phyloP scores from a whole-genome alignment of 2,329 filamentous ascomycete species.

The Aspergillus tubingensis region DNA sequence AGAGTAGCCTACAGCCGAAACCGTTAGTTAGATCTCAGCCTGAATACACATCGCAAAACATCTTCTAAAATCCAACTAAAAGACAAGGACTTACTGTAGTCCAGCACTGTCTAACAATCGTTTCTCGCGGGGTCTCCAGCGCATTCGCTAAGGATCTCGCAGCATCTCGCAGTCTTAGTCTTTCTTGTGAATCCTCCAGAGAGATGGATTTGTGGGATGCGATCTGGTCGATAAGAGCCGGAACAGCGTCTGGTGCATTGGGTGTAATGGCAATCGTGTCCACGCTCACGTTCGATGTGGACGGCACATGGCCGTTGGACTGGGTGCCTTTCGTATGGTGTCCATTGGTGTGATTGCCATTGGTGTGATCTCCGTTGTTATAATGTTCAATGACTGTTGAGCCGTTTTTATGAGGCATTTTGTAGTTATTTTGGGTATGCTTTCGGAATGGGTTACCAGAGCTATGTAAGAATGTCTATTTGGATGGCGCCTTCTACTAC shows the following conservation, averaged over 20 bases:
- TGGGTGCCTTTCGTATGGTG: neutral
- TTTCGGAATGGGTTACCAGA: too few relatives aligned
- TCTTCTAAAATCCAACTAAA: neutral
- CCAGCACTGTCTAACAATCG: slow-evolving; percentile 21
- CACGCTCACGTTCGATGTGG: neutral
- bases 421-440: neutral
- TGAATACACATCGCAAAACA: neutral
- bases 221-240: slow-evolving; percentile 18
- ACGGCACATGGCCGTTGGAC: neutral
- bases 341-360: neutral
- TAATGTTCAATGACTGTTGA: neutral
- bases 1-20: slow-evolving; percentile 10
- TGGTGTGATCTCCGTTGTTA: neutral
- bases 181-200: slow-evolving; percentile 12
- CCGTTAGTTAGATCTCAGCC: neutral
- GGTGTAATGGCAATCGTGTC: slow-evolving; percentile 17
- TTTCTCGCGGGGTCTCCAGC: slow-evolving; percentile 21
- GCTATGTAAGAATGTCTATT: neutral
- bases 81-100: slow-evolving; percentile 10
- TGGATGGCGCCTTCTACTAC: neutral
- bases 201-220: slow-evolving; percentile 4
- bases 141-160: slow-evolving; percentile 20
- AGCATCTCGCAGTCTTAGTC: slow-evolving; percentile 20
- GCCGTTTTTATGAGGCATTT: neutral
- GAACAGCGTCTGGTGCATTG: slow-evolving; percentile 17